Percentiles rank a stretch among this genome's conserved stretches.
phyloP scores from a whole-genome alignment of 108 stramenopile genomes.

The Schizochytrium sp. region DNA sequence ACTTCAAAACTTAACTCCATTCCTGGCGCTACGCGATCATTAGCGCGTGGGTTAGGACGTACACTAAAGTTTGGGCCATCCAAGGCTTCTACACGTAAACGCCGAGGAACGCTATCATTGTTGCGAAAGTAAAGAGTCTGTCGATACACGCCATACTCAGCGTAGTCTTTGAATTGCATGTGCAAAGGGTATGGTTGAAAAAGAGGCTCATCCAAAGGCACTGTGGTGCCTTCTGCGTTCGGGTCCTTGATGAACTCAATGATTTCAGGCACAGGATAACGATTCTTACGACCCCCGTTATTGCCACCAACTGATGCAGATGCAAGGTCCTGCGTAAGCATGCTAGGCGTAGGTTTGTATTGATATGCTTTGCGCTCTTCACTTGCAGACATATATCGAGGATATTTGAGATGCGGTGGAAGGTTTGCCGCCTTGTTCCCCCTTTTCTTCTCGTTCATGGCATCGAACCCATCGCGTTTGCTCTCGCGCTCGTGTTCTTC shows the following conservation, averaged over 20 bases:
- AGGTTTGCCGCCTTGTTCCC: background rate
- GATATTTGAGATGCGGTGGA: slow-evolving; percentile 44
- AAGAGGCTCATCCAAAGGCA: slow-evolving; percentile 24
- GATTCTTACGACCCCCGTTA: background rate
- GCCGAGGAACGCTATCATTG: slow-evolving; percentile 74
- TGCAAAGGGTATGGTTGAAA: slow-evolving; percentile 54
- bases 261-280: slow-evolving; percentile 16
- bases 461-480: background rate
- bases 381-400: slow-evolving; percentile 11
- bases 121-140: slow-evolving; percentile 56
- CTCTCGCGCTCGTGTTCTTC: slow-evolving; percentile 12
- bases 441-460: background rate
- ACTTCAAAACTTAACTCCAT: slow-evolving; percentile 78
- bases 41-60: slow-evolving; percentile 65
- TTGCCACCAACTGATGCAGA: background rate
- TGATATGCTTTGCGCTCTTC: slow-evolving; percentile 16
- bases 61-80: slow-evolving; percentile 75
- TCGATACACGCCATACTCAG: slow-evolving; percentile 28
- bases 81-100: slow-evolving; percentile 72
- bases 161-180: slow-evolving; percentile 44
- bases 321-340: slow-evolving; percentile 25
- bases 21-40: slow-evolving; percentile 72
- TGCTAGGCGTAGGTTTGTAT: slow-evolving; percentile 55
- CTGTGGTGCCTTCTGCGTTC: background rate
- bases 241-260: slow-evolving; percentile 28